phyloP scores from a whole-genome alignment of 2,329 filamentous ascomycete genomes.

The Exophiala viscosa region DNA sequence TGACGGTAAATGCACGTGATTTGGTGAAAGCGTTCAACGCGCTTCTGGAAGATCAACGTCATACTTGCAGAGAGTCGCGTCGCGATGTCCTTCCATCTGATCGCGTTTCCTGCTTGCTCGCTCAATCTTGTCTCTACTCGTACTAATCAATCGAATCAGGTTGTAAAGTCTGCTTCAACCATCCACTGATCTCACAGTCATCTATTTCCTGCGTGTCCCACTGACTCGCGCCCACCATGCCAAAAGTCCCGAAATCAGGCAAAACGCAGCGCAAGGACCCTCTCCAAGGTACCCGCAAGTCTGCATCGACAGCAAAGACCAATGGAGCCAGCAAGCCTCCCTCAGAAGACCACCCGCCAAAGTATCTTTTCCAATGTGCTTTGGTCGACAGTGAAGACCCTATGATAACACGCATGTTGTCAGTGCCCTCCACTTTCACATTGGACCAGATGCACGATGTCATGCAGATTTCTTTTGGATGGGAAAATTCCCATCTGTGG shows the following conservation, averaged over 20 bases:
- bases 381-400: neutral
- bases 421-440: neutral
- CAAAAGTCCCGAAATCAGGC: neutral
- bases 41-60: too few relatives aligned
- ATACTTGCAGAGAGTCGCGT: too few relatives aligned
- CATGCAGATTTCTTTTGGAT: neutral
- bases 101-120: too few relatives aligned
- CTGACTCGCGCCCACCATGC: neutral
- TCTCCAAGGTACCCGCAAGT: neutral
- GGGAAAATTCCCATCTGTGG: neutral
- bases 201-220: too few relatives aligned
- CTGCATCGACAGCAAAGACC: neutral
- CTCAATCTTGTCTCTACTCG: too few relatives aligned
- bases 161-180: too few relatives aligned
- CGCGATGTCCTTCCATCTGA: too few relatives aligned
- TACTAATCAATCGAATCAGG: too few relatives aligned
- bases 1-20: too few relatives aligned
- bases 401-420: neutral
- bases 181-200: too few relatives aligned
- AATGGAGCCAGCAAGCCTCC: neutral
- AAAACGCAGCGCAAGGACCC: neutral
- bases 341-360: neutral
- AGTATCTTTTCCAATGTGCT: neutral
- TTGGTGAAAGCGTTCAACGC: too few relatives aligned
- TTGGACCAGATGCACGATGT: neutral